These are phyloP conservation scores for Celoporthe dispersa DNA, from an alignment of 2,329 filamentous ascomycete species.

Conservation along the genomic window DNA sequence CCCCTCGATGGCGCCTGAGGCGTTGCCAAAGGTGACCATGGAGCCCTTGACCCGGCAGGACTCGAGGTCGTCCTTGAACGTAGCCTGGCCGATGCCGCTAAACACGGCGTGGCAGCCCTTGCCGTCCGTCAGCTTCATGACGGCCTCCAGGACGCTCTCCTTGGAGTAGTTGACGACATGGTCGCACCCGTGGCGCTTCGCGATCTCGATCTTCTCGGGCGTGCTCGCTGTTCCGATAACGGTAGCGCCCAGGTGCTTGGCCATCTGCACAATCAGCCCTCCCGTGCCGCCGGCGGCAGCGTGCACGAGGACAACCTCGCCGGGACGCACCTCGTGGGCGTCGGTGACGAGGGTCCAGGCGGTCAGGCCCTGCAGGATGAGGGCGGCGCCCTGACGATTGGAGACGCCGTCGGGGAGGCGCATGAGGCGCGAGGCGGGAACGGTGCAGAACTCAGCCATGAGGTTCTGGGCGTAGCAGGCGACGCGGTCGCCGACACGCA, in stretches of 20 bases:
- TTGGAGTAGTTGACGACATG: conserved; percentile 72
- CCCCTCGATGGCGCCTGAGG: conserved; percentile 64
- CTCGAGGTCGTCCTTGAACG: conserved; percentile 53
- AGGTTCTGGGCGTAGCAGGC: conserved; percentile 61
- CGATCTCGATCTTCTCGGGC: conserved; percentile 72
- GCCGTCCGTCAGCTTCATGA: conserved; percentile 71
- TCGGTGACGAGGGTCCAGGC: conserved; percentile 80
- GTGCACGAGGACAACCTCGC: conserved; percentile 71
- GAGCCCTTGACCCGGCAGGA: conserved; percentile 56
- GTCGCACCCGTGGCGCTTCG: conserved; percentile 71
- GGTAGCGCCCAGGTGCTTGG: conserved; percentile 73
- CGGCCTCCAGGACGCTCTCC: conserved; percentile 61
- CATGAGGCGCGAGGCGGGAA: conserved; percentile 58
- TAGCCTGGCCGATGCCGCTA: conserved; percentile 82
- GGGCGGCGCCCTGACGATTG: conserved; percentile 68
- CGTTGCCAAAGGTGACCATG: conserved; percentile 70
- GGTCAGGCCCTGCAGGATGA: conserved; percentile 79
- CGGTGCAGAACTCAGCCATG: conserved; percentile 62
- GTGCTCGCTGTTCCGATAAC: conserved; percentile 82
- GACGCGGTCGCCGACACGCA: conserved; percentile 71
- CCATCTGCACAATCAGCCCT: conserved; percentile 74
- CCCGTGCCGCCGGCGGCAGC: conserved; percentile 86
- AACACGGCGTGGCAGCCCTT: conserved; percentile 78
- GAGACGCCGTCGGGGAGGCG: conserved; percentile 67
- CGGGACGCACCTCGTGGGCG: conserved; percentile 44